Conservation (phyloP, 805 yeast genomes). For the Priceomyces fermenticarens region DNA sequence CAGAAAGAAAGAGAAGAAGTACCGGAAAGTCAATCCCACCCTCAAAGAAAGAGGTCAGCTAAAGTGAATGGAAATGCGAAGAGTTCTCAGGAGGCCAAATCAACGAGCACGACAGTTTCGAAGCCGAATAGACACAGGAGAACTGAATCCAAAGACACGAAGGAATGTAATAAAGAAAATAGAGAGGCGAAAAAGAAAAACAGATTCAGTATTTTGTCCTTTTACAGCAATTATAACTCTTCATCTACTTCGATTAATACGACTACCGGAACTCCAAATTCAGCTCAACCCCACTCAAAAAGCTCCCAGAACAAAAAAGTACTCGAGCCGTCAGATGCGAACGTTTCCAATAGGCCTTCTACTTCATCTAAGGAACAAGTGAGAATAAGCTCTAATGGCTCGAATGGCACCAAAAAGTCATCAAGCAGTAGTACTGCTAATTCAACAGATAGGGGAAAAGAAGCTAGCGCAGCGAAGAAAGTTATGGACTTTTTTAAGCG, state of each 20-base stretch:
- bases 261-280: conserved; percentile 1
- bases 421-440: conserved; percentile 16
- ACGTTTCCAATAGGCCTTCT: conserved; percentile 11
- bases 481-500: conserved; percentile 78
- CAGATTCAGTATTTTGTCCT: conserved; percentile 42
- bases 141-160: conserved; percentile 3
- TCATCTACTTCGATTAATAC: conserved; percentile 12
- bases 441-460: conserved; percentile 40
- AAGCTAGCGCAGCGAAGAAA: conserved; percentile 71
- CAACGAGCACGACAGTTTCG: neutral
- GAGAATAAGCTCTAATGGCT: conserved; percentile 24
- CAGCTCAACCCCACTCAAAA: conserved; percentile 5
- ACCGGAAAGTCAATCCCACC: too few relatives aligned
- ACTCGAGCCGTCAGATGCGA: conserved; percentile 33
- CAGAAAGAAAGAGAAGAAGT: too few relatives aligned
- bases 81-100: neutral
- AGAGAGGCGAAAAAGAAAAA: conserved; percentile 36
- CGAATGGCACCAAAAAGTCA: conserved; percentile 23
- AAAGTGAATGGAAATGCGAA: neutral
- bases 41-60: too few relatives aligned
- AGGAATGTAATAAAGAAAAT: conserved; percentile 16
- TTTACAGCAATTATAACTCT: conserved; percentile 35
- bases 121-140: conserved; percentile 1
- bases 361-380: conserved; percentile 16
- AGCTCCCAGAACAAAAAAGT: conserved; percentile 17